Percentiles rank a stretch among this genome's conserved stretches.
These are phyloP conservation scores for Cantharellus anzutake DNA, from an alignment of 768 basidiomycete genomes.

Conservation along the genomic window DNA sequence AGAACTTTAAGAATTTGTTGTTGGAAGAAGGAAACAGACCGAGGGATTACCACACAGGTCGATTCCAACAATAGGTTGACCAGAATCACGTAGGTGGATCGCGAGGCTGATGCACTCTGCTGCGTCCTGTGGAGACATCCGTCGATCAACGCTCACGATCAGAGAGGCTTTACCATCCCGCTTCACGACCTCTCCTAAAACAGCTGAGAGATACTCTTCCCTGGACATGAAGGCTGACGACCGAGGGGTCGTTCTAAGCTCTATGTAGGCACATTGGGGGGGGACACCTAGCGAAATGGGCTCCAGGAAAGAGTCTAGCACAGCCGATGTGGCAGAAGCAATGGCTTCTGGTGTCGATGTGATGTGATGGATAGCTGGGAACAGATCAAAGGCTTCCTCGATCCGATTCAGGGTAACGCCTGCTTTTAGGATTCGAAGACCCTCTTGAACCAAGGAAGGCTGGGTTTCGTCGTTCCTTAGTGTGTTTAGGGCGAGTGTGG, in stretches of 20 bases:
- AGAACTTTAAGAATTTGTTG: not conserved
- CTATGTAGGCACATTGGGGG: slow-evolving; percentile 51
- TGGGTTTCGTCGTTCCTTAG: not conserved
- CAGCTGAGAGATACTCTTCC: slow-evolving; percentile 39
- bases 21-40: not conserved
- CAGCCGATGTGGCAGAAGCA: slow-evolving; percentile 37
- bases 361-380: slow-evolving; percentile 61
- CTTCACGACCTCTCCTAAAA: slow-evolving; percentile 41
- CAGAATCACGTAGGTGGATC: slow-evolving; percentile 30
- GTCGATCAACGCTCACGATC: slow-evolving; percentile 59
- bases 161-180: slow-evolving; percentile 37
- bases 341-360: slow-evolving; percentile 42
- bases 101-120: slow-evolving; percentile 40
- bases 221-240: slow-evolving; percentile 37
- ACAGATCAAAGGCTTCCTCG: slow-evolving; percentile 51
- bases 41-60: slow-evolving; percentile 65
- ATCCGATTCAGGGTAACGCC: slow-evolving; percentile 32
- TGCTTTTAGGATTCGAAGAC: slow-evolving; percentile 23
- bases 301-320: slow-evolving; percentile 42
- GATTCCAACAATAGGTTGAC: slow-evolving; percentile 51
- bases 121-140: slow-evolving; percentile 34
- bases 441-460: slow-evolving; percentile 19
- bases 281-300: slow-evolving; percentile 9
- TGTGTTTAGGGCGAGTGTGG: slow-evolving; percentile 35
- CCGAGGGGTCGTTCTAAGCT: slow-evolving; percentile 68